Evolutionary conservation across 106 monocot genomes (phyloP), one percentile per base, ranked within the genome.

Genomic region (Dendrobium nobile): DNA sequence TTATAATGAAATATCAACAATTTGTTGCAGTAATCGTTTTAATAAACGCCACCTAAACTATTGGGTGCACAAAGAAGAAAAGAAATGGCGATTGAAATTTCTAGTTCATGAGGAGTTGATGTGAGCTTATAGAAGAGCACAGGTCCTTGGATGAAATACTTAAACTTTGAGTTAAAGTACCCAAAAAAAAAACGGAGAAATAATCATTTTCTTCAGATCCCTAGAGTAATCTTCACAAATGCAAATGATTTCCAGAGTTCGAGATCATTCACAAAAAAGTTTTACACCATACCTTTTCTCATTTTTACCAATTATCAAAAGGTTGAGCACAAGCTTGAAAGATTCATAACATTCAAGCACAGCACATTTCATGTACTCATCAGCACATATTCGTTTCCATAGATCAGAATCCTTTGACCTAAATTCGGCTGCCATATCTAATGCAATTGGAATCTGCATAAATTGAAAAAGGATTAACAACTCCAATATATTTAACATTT

Each of bases 341-440:
- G 99, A 99, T 83, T 93, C 99, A 28, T 99, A 99, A 77, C 95
- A 95, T 91, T 99, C 99, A 47, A 99, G 81, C 41, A 99, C 91
- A 75, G 95, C 95, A 88, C 95, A 99, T 88, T 99, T 99, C 99
- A 99, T 99, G 80, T 99, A 95, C 80, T 99, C 99, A 84, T 99
- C 99, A 84, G 92, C 87, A 85, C 95, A 95, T 8, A 99, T 95
- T 56, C 99, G 95, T 82, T 85, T 99, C 99, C 99, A 99, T 26
- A 99, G 85, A 88, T 99, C 99, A 79, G 86, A 90, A 79, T 99
- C 99, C 79, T 84, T 99, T 41, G 90, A 87, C 78, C 88, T 84
- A 81, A 95, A 95, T 77, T 99, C 93, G 11, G 86, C 92, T 22
- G 99, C 95, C 99, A 99, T 99, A 89, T 99, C 95, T 82, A 99